A percentile compares a stretch with the other conserved stretches of the same genome.
These are phyloP conservation scores for Leishmania guyanensis DNA, from an alignment of 208 protist species.

Conservation along the genomic window DNA sequence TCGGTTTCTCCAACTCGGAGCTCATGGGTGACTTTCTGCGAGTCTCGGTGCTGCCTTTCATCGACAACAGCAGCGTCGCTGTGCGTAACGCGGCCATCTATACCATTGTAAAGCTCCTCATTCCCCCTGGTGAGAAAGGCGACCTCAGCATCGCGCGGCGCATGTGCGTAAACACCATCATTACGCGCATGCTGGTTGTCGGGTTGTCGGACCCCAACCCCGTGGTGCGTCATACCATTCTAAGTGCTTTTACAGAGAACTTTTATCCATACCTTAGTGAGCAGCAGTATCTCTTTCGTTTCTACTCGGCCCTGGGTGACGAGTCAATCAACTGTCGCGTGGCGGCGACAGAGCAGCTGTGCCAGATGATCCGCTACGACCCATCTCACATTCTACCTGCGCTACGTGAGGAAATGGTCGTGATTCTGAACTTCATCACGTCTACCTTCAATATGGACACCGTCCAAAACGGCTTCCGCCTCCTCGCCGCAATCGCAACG, in stretches of 20 bases:
- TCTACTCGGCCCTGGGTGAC: conserved; percentile 83
- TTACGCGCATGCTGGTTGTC: conserved; percentile 82
- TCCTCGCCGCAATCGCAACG: conserved; percentile 67
- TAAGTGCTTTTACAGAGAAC: conserved; percentile 73
- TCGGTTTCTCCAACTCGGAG: conserved; percentile 89
- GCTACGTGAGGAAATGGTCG: conserved; percentile 75
- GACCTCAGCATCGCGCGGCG: conserved; percentile 78
- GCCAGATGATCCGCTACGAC: conserved; percentile 81
- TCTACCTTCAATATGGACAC: conserved; percentile 55
- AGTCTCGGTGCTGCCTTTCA: conserved; percentile 86
- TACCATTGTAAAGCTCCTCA: conserved; percentile 85
- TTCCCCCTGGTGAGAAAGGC: conserved; percentile 63
- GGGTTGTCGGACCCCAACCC: conserved; percentile 77
- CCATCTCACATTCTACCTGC: conserved; percentile 84
- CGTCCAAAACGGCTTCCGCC: conserved; percentile 64
- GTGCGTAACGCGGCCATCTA: conserved; percentile 82
- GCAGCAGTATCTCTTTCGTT: conserved; percentile 72
- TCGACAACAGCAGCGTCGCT: conserved; percentile 66
- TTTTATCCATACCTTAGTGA: conserved; percentile 90
- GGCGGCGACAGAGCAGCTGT: conserved; percentile 75
- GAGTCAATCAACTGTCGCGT: conserved; percentile 82
- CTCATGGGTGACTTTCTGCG: conserved; percentile 89
- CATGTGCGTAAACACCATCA: conserved; percentile 86
- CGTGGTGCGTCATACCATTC: conserved; percentile 64
- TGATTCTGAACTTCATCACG: conserved; percentile 60